A percentile compares a stretch with the other conserved stretches of the same genome.
Conservation (phyloP, 352 stramenopile species). For the Phytophthora aleatoria region DNA sequence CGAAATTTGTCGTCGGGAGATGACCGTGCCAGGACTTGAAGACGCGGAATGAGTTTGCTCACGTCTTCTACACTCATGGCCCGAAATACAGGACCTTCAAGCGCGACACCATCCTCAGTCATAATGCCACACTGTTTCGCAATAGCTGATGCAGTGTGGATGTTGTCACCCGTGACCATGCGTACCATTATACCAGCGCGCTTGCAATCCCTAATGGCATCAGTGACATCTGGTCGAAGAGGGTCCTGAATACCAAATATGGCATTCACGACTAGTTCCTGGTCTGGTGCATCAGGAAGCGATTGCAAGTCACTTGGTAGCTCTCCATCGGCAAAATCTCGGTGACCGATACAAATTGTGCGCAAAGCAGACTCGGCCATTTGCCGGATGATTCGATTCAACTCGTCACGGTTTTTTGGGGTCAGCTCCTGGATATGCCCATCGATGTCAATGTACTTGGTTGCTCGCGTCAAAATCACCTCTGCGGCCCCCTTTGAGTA, state of each 20-base stretch:
- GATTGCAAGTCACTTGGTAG: constrained; percentile 69
- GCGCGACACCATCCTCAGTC: constrained; percentile 84
- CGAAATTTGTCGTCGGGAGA: constrained; percentile 98
- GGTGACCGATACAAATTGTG: constrained; percentile 89
- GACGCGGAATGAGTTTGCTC: constrained; percentile 58
- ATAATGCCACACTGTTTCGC: constrained; percentile 97
- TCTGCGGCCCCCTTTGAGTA: constrained; percentile 83
- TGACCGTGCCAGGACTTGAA: constrained; percentile 92
- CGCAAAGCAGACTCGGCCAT: constrained; percentile 87
- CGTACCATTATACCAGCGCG: constrained; percentile 97
- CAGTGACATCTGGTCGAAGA: constrained; percentile 92
- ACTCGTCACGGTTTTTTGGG: constrained; percentile 61
- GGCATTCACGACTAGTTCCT: constrained; percentile 79
- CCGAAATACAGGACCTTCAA: constrained; percentile 94
- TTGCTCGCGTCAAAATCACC: constrained; percentile 63
- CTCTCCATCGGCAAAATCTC: constrained; percentile 60
- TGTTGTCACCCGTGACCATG: constrained; percentile 99
- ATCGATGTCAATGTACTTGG: constrained; percentile 73
- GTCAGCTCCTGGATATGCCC: constrained; percentile 58
- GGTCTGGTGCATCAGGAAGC: constrained; percentile 64
- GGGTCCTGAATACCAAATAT: constrained; percentile 98
- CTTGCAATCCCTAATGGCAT: constrained; percentile 94
- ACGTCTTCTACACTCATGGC: constrained; percentile 75
- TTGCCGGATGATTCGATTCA: constrained; percentile 69
- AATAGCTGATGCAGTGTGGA: constrained; percentile 97